Conservation (phyloP, 805 yeast species). For the Osmozyma mogii region DNA sequence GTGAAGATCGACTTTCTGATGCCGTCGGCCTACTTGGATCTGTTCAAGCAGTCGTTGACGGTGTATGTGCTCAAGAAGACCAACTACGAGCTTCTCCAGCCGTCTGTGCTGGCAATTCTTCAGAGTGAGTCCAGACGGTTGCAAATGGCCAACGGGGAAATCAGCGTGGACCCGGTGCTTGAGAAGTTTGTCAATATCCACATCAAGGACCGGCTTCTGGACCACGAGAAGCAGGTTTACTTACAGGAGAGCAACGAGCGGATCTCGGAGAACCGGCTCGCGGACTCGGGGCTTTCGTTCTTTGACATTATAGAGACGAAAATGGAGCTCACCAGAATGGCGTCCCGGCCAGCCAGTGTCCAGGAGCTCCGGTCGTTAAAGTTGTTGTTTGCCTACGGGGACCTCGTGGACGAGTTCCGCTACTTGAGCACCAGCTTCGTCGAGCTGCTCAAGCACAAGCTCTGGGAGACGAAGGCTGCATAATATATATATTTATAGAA, state of each 20-base stretch:
- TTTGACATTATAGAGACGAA: constrained; percentile 45
- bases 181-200: constrained; percentile 15
- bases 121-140: constrained; percentile 26
- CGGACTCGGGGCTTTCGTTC: constrained; percentile 32
- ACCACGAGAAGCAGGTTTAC: constrained; percentile 24
- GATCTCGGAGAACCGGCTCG: constrained; percentile 9
- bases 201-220: constrained; percentile 15
- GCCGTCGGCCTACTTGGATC: constrained; percentile 35
- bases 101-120: constrained; percentile 24
- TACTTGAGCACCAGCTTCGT: constrained; percentile 44
- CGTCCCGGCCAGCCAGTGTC: constrained; percentile 29
- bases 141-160: constrained; percentile 20
- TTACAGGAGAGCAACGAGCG: constrained; percentile 18
- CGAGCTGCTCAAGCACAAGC: constrained; percentile 41
- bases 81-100: constrained; percentile 30
- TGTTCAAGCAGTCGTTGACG: constrained; percentile 37
- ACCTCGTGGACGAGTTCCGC: constrained; percentile 32
- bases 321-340: constrained; percentile 40
- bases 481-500: background rate
- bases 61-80: constrained; percentile 44
- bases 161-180: constrained; percentile 19
- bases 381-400: constrained; percentile 54
- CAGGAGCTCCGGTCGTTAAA: constrained; percentile 62
- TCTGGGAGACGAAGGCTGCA: constrained; percentile 20
- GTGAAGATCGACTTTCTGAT: constrained; percentile 37